These are phyloP conservation scores for Gastrodia elata DNA, from an alignment of 106 monocot species.

Conservation along the genomic window DNA sequence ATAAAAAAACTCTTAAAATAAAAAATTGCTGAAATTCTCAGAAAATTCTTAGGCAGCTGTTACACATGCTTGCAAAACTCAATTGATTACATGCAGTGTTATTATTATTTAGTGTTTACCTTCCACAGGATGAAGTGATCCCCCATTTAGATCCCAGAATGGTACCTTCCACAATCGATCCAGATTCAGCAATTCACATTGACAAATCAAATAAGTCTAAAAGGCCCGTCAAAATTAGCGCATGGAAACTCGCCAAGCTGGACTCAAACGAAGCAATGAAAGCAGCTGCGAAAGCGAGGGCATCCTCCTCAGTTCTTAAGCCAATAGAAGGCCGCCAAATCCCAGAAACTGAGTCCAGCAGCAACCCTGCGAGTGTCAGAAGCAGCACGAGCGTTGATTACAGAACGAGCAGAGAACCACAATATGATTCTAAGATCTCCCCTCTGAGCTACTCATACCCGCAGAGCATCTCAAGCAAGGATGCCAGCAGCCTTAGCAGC, in stretches of 20 bases:
- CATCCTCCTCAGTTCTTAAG: conserved; percentile 87
- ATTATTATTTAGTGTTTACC: background rate
- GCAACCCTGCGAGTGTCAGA: conserved; percentile 57
- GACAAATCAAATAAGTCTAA: conserved; percentile 51
- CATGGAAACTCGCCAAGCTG: conserved; percentile 93
- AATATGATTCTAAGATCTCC: conserved; percentile 29
- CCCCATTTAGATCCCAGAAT: conserved; percentile 84
- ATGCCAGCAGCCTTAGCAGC: conserved; percentile 79
- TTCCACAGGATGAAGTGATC: conserved; percentile 80
- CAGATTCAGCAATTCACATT: conserved; percentile 45
- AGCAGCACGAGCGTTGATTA: conserved; percentile 71
- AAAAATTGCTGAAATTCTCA: background rate
- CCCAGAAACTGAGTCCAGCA: conserved; percentile 38
- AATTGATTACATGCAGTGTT: background rate
- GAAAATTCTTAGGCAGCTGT: background rate
- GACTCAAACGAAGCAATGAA: conserved; percentile 64
- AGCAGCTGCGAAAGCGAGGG: conserved; percentile 86
- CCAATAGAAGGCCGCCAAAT: conserved; percentile 42
- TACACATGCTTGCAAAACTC: background rate
- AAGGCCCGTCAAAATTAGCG: conserved; percentile 77
- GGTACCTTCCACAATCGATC: conserved; percentile 90
- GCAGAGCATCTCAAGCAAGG: conserved; percentile 65
- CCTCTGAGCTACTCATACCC: conserved; percentile 56
- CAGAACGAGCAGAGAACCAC: conserved; percentile 28
- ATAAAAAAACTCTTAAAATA: too few relatives aligned